phyloP scores from a whole-genome alignment of 768 basidiomycete species.

The Dioszegia aurantiaca region DNA sequence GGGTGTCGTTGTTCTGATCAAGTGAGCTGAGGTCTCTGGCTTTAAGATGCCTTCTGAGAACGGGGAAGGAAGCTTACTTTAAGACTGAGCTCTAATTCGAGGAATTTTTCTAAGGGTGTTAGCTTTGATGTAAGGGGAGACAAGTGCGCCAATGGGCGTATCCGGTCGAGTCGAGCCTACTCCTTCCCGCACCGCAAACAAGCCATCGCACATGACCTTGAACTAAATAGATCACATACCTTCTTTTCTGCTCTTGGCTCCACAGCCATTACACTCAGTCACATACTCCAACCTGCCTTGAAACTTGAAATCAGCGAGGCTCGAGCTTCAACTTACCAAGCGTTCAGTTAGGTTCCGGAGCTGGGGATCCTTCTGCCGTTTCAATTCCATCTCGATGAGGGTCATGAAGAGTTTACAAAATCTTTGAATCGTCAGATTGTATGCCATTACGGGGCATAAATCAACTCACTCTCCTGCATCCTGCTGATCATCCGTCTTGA shows the following conservation, averaged over 20 bases:
- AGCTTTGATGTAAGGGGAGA: conserved; percentile 73
- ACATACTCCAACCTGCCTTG: conserved; percentile 79
- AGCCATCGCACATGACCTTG: not conserved
- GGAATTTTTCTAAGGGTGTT: conserved; percentile 14
- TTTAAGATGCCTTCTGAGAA: no score
- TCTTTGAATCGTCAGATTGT: conserved; percentile 53
- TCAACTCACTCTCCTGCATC: conserved; percentile 91
- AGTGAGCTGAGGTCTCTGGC: no score
- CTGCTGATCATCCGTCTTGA: conserved; percentile 83
- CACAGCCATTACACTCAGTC: conserved; percentile 72
- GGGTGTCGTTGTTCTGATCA: conserved; percentile 31
- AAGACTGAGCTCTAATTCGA: not conserved
- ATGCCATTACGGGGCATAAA: not conserved
- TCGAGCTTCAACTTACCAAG: conserved; percentile 58
- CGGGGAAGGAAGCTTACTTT: conserved; percentile 10
- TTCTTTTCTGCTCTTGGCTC: conserved; percentile 63
- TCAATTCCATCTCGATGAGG: conserved; percentile 80
- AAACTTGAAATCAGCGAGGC: conserved; percentile 60
- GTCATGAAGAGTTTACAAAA: conserved; percentile 94
- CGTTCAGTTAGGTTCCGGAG: conserved; percentile 69
- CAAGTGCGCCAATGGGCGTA: no score
- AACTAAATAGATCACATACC: conserved; percentile 23
- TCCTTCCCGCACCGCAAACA: no score
- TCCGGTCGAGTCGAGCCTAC: no score
- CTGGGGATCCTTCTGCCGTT: conserved; percentile 66